phyloP scores from a whole-genome alignment of 169 alveolate species.

The Eimeria acervulina region DNA sequence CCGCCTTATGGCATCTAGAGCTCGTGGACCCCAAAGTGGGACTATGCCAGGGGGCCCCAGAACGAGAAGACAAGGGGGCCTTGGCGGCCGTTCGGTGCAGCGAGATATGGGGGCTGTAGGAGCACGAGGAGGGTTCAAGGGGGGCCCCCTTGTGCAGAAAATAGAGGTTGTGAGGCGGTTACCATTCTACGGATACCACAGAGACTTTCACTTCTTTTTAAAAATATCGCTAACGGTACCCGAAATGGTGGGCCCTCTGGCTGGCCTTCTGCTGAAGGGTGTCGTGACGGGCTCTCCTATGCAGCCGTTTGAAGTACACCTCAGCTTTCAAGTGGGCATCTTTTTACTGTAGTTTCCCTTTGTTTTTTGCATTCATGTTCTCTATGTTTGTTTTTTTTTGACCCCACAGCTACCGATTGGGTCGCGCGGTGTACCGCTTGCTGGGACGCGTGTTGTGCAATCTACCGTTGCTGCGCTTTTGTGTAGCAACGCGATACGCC shows the following conservation, averaged over 20 bases:
- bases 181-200: constrained; percentile 80
- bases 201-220: constrained; percentile 41
- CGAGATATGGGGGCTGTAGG: background rate
- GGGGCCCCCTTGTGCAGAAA: constrained; percentile 55
- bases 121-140: background rate
- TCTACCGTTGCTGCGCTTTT: background rate
- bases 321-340: constrained; percentile 39
- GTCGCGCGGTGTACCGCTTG: background rate
- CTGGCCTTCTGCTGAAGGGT: constrained; percentile 76
- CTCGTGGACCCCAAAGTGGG: background rate
- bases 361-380: background rate
- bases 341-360: background rate
- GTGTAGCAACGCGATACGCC: background rate
- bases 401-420: background rate
- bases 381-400: background rate
- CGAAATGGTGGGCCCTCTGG: constrained; percentile 60
- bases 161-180: constrained; percentile 65
- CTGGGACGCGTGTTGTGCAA: background rate
- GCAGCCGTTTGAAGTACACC: constrained; percentile 81
- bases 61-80: background rate
- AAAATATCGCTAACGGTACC: constrained; percentile 70
- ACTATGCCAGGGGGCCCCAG: background rate
- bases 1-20: constrained; percentile 36
- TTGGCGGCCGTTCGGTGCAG: background rate
- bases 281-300: constrained; percentile 74